Evolutionary conservation across 2,329 filamentous ascomycete genomes (phyloP).

Genomic region (Exophiala dermatitidis): DNA sequence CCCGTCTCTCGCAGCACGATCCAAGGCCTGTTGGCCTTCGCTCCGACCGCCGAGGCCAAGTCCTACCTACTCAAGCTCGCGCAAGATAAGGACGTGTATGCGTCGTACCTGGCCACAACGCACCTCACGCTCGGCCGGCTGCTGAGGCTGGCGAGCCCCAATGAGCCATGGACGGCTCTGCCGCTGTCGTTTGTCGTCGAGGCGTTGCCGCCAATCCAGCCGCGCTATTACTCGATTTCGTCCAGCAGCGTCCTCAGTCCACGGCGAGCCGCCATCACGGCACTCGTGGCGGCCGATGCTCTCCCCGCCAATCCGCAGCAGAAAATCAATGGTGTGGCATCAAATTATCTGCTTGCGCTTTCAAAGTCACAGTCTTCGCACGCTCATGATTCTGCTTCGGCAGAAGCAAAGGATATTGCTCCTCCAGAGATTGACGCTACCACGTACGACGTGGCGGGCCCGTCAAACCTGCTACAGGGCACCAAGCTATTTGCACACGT

Average conservation of each 20-base stretch:
- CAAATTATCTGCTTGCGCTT: conserved; percentile 11
- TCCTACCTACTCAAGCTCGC: conserved; percentile 74
- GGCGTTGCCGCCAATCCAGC: conserved; percentile 8
- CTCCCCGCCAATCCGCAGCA: background rate
- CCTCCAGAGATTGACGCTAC: background rate
- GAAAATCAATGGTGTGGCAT: conserved; percentile 7
- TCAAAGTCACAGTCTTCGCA: background rate
- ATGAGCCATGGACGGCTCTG: conserved; percentile 12
- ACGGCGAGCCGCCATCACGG: conserved; percentile 13
- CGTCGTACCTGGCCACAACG: conserved; percentile 63
- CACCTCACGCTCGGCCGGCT: conserved; percentile 56
- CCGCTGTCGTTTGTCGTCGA: conserved; percentile 21
- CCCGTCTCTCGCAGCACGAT: conserved; percentile 86
- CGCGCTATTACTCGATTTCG: conserved; percentile 23
- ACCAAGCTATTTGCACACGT: background rate
- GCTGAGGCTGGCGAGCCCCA: conserved; percentile 49
- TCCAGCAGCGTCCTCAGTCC: conserved; percentile 10
- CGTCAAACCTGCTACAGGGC: background rate
- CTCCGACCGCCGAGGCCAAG: conserved; percentile 65
- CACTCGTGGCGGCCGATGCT: conserved; percentile 7
- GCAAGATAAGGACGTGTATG: conserved; percentile 79
- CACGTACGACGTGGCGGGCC: conserved; percentile 1
- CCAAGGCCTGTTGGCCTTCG: conserved; percentile 70
- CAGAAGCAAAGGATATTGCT: background rate
- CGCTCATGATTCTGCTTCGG: background rate